Conservation (phyloP, 352 stramenopile genomes). For the Phytopythium ostracodes region DNA sequence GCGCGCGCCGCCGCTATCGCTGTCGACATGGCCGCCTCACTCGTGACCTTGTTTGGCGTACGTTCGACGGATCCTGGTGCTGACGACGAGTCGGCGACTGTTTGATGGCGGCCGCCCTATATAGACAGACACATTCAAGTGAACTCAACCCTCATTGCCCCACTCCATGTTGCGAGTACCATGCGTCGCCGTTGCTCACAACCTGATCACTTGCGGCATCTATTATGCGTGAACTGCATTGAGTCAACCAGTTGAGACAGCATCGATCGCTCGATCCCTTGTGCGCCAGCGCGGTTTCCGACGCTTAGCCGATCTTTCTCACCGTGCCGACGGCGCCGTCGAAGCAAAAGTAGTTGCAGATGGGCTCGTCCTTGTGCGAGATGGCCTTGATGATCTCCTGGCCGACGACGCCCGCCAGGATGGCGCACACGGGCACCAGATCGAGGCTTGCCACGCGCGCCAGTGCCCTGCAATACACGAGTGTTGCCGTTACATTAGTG, state of each 20-base stretch:
- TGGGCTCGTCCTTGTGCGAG: conserved; percentile 93
- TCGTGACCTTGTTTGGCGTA: not conserved
- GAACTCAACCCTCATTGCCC: not conserved
- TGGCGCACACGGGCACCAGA: conserved; percentile 91
- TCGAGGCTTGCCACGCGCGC: conserved; percentile 41
- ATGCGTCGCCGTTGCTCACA: not conserved
- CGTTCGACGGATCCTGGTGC: not conserved
- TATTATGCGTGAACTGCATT: not conserved
- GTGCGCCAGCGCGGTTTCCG: too few relatives aligned
- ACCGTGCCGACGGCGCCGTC: conserved; percentile 67
- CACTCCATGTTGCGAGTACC: not conserved
- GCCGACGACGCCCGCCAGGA: conserved; percentile 95
- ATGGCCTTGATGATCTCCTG: conserved; percentile 99
- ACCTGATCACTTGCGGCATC: not conserved
- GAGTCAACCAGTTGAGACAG: not conserved
- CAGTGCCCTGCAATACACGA: conserved; percentile 24
- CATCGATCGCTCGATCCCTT: not conserved
- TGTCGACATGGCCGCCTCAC: conserved; percentile 46
- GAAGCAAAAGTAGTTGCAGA: conserved; percentile 96
- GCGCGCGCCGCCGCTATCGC: conserved; percentile 48
- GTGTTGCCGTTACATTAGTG: not conserved
- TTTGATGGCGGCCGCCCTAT: not conserved
- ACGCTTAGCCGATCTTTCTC: conserved; percentile 45
- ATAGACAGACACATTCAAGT: not conserved
- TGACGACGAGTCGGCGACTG: conserved; percentile 1